Evolutionary conservation across 2,329 filamentous ascomycete genomes (phyloP).

Genomic region (Phoma sp.): DNA sequence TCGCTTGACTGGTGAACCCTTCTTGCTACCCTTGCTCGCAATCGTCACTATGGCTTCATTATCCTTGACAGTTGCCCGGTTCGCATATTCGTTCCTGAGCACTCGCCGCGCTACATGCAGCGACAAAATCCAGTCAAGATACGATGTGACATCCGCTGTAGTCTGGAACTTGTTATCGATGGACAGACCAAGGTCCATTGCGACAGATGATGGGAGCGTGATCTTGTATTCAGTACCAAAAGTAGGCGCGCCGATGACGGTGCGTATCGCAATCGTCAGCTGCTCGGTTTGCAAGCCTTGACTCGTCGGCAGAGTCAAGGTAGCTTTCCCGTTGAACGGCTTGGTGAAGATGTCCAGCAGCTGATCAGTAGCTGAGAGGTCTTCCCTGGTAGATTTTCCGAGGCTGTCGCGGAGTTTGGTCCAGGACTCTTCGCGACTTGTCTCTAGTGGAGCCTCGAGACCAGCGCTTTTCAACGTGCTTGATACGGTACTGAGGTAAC

Average conservation of each 20-base stretch:
- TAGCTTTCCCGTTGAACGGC: constrained; percentile 40
- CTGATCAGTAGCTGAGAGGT: constrained; percentile 42
- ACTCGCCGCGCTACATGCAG: constrained; percentile 41
- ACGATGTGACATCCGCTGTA: constrained; percentile 38
- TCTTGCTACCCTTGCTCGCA: constrained; percentile 29
- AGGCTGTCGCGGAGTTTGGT: constrained; percentile 38
- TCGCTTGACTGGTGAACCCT: constrained; percentile 22
- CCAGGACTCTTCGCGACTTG: constrained; percentile 39
- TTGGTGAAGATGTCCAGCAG: constrained; percentile 39
- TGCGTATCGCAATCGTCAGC: constrained; percentile 40
- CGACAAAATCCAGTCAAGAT: constrained; percentile 45
- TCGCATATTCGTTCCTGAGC: constrained; percentile 33
- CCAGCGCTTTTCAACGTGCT: constrained; percentile 39
- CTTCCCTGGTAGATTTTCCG: constrained; percentile 32
- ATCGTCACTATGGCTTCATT: constrained; percentile 37
- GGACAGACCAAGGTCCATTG: constrained; percentile 37
- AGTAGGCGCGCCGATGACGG: constrained; percentile 42
- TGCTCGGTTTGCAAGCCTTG: constrained; percentile 28
- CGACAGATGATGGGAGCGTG: constrained; percentile 39
- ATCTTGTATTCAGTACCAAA: constrained; percentile 47
- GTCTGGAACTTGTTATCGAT: constrained; percentile 40
- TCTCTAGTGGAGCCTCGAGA: constrained; percentile 34
- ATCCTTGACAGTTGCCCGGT: constrained; percentile 26
- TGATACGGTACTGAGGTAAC: constrained; percentile 36
- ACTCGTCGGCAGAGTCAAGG: constrained; percentile 35